A percentile compares a stretch with the other conserved stretches of the same genome.
phyloP scores from a whole-genome alignment of 345 rosid species.

The Hibiscus syriacus region DNA sequence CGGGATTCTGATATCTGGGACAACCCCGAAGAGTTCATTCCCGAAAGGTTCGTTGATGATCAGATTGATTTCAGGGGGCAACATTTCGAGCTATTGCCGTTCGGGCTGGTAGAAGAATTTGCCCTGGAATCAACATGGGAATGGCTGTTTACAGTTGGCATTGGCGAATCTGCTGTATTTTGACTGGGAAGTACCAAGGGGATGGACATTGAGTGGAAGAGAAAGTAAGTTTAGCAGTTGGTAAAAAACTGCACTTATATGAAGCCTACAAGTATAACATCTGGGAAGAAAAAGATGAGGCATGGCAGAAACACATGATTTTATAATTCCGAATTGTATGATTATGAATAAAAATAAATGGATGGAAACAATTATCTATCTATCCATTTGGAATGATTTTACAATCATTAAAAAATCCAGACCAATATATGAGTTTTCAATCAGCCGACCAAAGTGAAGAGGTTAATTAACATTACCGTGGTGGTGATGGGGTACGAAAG shows the following conservation, averaged over 20 bases:
- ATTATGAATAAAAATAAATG: too few relatives aligned
- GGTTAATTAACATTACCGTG: too few relatives aligned
- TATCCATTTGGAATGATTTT: too few relatives aligned
- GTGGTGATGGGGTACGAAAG: too few relatives aligned
- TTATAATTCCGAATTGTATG: too few relatives aligned
- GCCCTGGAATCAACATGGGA: background rate
- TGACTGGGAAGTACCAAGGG: background rate
- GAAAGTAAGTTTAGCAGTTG: background rate
- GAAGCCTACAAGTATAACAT: background rate
- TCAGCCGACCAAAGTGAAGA: too few relatives aligned
- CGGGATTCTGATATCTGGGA: background rate
- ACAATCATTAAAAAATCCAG: too few relatives aligned
- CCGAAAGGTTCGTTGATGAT: background rate
- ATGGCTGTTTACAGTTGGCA: background rate
- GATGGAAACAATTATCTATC: too few relatives aligned
- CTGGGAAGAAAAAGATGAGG: background rate
- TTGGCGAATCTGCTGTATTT: background rate
- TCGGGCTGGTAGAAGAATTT: background rate
- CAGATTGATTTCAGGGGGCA: background rate
- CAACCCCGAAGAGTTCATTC: background rate
- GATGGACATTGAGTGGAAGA: background rate
- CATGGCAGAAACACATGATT: background rate
- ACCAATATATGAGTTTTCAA: too few relatives aligned
- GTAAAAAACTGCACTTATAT: background rate
- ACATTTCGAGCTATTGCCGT: background rate